phyloP scores from a whole-genome alignment of 768 basidiomycete genomes.

The Tricholoma bakamatsutake region DNA sequence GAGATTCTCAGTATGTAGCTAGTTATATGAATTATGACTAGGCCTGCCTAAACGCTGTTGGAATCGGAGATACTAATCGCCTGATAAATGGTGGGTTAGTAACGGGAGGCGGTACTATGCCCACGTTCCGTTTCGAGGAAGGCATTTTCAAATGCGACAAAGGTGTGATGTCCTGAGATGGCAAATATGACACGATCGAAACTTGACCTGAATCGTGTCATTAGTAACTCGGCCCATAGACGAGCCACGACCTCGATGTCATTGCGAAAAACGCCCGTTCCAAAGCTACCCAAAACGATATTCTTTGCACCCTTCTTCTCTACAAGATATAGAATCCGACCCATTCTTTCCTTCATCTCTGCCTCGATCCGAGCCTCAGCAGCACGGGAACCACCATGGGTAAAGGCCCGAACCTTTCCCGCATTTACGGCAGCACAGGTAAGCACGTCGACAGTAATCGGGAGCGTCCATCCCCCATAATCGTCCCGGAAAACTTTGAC shows the following conservation, averaged over 20 bases:
- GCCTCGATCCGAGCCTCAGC: conserved; percentile 37
- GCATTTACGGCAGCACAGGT: conserved; percentile 77
- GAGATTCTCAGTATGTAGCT: too few relatives aligned
- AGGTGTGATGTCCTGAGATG: conserved; percentile 33
- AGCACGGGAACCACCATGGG: too few relatives aligned
- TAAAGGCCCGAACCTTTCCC: too few relatives aligned
- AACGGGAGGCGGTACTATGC: too few relatives aligned
- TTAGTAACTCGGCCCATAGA: conserved; percentile 64
- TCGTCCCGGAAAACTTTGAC: conserved; percentile 61
- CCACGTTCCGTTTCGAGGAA: too few relatives aligned
- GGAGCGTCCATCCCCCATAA: conserved; percentile 46
- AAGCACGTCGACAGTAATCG: conserved; percentile 57
- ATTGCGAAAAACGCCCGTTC: conserved; percentile 74
- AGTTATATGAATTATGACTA: too few relatives aligned
- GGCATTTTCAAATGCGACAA: conserved; percentile 17
- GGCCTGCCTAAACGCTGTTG: too few relatives aligned
- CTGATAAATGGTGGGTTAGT: too few relatives aligned
- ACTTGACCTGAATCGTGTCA: too few relatives aligned
- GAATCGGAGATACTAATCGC: too few relatives aligned
- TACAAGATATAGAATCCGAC: conserved; percentile 56
- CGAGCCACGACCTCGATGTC: conserved; percentile 49
- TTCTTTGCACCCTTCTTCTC: conserved; percentile 52
- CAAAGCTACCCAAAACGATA: conserved; percentile 69
- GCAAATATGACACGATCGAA: conserved; percentile 70
- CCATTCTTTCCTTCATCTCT: conserved; percentile 69